These are phyloP conservation scores for Erysiphe neolycopersici DNA, from an alignment of 2,329 filamentous ascomycete species.

Conservation along the genomic window DNA sequence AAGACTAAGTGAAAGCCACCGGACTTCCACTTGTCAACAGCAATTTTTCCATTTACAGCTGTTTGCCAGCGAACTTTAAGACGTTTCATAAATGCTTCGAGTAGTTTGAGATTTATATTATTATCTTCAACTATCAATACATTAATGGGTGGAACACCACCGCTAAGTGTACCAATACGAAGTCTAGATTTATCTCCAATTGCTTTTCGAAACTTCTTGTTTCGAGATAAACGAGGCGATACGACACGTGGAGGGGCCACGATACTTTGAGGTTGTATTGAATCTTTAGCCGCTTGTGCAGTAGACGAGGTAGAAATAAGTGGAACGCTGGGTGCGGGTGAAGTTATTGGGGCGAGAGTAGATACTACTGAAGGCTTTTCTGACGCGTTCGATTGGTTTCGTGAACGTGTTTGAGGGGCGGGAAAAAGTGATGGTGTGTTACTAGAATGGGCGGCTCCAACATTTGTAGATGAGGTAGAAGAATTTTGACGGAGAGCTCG, in stretches of 20 bases:
- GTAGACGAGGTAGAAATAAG: slow-evolving; percentile 26
- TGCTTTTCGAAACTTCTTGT: slow-evolving; percentile 26
- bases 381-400: slow-evolving; percentile 29
- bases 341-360: slow-evolving; percentile 23
- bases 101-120: slow-evolving; percentile 78
- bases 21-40: slow-evolving; percentile 72
- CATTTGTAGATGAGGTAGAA: slow-evolving; percentile 25
- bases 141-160: slow-evolving; percentile 79
- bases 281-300: slow-evolving; percentile 20
- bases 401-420: slow-evolving; percentile 17
- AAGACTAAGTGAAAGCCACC: slow-evolving; percentile 89
- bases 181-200: slow-evolving; percentile 19
- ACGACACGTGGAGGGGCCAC: slow-evolving; percentile 20
- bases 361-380: slow-evolving; percentile 20
- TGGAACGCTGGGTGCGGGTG: slow-evolving; percentile 23
- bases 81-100: slow-evolving; percentile 88
- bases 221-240: slow-evolving; percentile 19
- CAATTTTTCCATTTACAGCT: slow-evolving; percentile 86
- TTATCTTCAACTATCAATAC: slow-evolving; percentile 97
- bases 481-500: slow-evolving; percentile 47
- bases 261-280: slow-evolving; percentile 14
- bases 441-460: slow-evolving; percentile 25
- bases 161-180: slow-evolving; percentile 43
- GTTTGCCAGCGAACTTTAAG: slow-evolving; percentile 91
- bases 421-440: slow-evolving; percentile 3